phyloP scores from a whole-genome alignment of 1,284 basidiomycete species.

The Heterobasidion occidentale region DNA sequence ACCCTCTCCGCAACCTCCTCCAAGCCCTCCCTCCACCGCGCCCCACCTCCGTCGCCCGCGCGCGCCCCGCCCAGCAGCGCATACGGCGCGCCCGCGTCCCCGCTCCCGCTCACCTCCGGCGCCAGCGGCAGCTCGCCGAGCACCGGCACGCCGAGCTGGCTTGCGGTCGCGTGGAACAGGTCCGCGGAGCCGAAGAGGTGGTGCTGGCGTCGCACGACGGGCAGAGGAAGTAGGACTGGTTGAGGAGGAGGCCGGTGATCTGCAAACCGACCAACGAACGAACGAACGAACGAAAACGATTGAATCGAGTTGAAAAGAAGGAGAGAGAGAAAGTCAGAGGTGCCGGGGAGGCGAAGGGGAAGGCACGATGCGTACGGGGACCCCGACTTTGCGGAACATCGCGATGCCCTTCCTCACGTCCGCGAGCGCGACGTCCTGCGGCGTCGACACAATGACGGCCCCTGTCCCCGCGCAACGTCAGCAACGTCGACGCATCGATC shows the following conservation, averaged over 20 bases:
- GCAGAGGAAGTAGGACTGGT: slow-evolving; percentile 89
- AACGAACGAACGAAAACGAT: no score
- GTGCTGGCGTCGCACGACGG: slow-evolving; percentile 65
- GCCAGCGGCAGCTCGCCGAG: slow-evolving; percentile 86
- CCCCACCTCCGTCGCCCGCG: slow-evolving; percentile 23
- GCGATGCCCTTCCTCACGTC: slow-evolving; percentile 91
- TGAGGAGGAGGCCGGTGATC: slow-evolving; percentile 87
- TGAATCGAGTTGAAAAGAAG: no score
- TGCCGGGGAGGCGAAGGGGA: no score
- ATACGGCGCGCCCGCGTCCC: slow-evolving; percentile 70
- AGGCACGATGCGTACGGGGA: slow-evolving; percentile 86
- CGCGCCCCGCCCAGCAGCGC: slow-evolving; percentile 24
- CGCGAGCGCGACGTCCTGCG: slow-evolving; percentile 89
- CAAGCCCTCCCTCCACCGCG: slow-evolving; percentile 43
- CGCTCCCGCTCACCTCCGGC: slow-evolving; percentile 65
- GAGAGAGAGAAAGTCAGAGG: no score
- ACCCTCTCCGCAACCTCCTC: slow-evolving; percentile 32
- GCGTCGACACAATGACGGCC: slow-evolving; percentile 89
- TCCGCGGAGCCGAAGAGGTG: slow-evolving; percentile 75
- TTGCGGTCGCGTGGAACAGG: slow-evolving; percentile 59
- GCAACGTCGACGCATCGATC: not conserved
- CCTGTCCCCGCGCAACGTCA: slow-evolving; percentile 35
- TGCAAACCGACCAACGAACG: slow-evolving; percentile 27
- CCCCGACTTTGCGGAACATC: slow-evolving; percentile 87
- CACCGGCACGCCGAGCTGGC: slow-evolving; percentile 53